A percentile compares a stretch with the other conserved stretches of the same genome.
Evolutionary conservation across 2,329 filamentous ascomycete species (phyloP).

Genomic region (Ceratocystis lukuohia): DNA sequence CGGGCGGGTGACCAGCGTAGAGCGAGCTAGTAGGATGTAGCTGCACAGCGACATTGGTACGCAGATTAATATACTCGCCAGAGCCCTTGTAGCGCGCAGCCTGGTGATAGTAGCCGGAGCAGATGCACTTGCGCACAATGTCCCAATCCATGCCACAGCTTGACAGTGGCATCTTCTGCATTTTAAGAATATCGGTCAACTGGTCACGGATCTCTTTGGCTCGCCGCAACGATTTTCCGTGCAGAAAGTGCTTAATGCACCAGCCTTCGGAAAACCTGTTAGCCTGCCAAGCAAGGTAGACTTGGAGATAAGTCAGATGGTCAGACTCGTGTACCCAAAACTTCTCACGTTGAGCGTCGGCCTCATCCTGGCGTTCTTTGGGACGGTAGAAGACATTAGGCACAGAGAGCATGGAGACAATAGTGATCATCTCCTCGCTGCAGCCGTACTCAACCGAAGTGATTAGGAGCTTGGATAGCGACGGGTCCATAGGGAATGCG

Average conservation of each 20-base stretch:
- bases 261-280: constrained; percentile 84
- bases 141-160: constrained; percentile 97
- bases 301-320: constrained; percentile 87
- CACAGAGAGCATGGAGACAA: constrained; percentile 94
- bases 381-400: constrained; percentile 94
- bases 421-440: constrained; percentile 95
- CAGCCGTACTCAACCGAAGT: constrained; percentile 81
- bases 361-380: constrained; percentile 92
- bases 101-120: constrained; percentile 95
- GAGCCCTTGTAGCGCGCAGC: constrained; percentile 92
- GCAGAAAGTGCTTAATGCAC: constrained; percentile 87
- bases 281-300: constrained; percentile 87
- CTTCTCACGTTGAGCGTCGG: constrained; percentile 87
- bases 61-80: constrained; percentile 92
- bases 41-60: constrained; percentile 86
- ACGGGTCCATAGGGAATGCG: constrained; percentile 94
- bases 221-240: constrained; percentile 81
- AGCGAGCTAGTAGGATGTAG: constrained; percentile 87
- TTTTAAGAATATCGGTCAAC: constrained; percentile 82
- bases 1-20: constrained; percentile 88
- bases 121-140: constrained; percentile 87
- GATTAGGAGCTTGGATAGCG: constrained; percentile 86
- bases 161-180: constrained; percentile 72
- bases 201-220: constrained; percentile 93
- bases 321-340: constrained; percentile 98